Evolutionary conservation across 192 early-diverging fungal species (phyloP).

Genomic region (Umbelopsis sp.): DNA sequence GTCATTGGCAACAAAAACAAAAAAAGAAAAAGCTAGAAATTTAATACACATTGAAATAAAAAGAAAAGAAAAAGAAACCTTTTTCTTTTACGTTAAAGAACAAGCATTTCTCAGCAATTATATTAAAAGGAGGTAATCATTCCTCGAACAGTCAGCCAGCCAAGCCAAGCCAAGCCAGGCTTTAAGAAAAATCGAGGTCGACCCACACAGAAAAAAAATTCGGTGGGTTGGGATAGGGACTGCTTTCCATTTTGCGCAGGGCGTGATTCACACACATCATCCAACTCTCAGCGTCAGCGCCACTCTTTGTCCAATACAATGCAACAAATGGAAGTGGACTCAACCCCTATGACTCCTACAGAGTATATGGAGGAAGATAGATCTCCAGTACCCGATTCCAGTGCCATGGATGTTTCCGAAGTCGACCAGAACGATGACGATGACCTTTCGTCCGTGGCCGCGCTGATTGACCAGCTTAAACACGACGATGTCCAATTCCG

Average conservation of each 20-base stretch:
- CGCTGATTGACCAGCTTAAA: constrained; percentile 90
- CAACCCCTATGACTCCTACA: constrained; percentile 19
- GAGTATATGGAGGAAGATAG: constrained; percentile 19
- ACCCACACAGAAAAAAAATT: not conserved
- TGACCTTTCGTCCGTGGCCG: constrained; percentile 83
- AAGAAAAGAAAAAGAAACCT: too few relatives aligned
- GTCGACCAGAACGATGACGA: constrained; percentile 25
- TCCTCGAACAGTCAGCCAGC: not conserved
- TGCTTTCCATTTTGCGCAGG: constrained; percentile 12
- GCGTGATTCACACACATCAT: constrained; percentile 15
- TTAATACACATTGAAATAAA: too few relatives aligned
- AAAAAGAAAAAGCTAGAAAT: too few relatives aligned
- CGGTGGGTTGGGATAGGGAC: not conserved
- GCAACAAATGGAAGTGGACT: constrained; percentile 21
- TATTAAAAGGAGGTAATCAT: not conserved
- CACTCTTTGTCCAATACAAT: constrained; percentile 21
- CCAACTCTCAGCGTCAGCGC: constrained; percentile 7
- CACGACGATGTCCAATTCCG: constrained; percentile 88
- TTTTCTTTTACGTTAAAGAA: too few relatives aligned
- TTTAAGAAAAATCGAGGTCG: not conserved
- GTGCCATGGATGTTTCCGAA: constrained; percentile 17
- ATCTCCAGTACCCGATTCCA: constrained; percentile 17
- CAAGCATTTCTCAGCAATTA: too few relatives aligned
- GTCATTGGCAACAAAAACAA: too few relatives aligned
- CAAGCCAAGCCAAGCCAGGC: too few relatives aligned